Conservation (phyloP, 352 stramenopile species). For the Aphanomyces euteiches region DNA sequence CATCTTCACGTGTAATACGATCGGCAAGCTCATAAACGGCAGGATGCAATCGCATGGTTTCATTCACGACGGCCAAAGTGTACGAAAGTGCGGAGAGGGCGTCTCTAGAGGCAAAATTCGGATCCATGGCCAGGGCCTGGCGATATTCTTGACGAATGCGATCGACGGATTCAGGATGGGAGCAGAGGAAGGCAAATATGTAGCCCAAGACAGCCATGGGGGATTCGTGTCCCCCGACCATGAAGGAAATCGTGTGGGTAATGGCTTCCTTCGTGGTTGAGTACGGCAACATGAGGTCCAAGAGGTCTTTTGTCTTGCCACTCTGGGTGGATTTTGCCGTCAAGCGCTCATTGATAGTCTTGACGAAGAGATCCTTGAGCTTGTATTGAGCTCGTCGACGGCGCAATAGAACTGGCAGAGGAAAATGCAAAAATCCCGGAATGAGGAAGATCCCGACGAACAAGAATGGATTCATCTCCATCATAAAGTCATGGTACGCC, state of each 20-base stretch:
- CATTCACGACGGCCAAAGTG: not conserved
- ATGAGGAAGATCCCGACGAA: not conserved
- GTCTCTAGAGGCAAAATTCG: not conserved
- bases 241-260: constrained; percentile 23
- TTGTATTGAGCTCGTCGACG: not conserved
- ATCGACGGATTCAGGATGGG: not conserved
- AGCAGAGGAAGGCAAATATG: not conserved
- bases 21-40: not conserved
- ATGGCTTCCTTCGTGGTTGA: constrained; percentile 1
- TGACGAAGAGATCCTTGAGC: not conserved
- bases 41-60: constrained; percentile 21
- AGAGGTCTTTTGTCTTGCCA: not conserved
- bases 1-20: not conserved
- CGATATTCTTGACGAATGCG: not conserved
- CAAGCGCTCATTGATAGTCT: not conserved
- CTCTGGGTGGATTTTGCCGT: not conserved
- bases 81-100: not conserved
- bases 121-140: not conserved
- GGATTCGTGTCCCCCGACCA: constrained; percentile 22
- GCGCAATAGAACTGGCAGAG: not conserved
- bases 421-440: not conserved
- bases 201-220: not conserved
- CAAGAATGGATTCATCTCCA: not conserved
- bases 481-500: not conserved
- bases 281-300: constrained; percentile 13